Percentiles rank a stretch among this genome's conserved stretches.
Evolutionary conservation across 1,284 basidiomycete genomes (phyloP).

Genomic region (Pyrrhoderma noxium): DNA sequence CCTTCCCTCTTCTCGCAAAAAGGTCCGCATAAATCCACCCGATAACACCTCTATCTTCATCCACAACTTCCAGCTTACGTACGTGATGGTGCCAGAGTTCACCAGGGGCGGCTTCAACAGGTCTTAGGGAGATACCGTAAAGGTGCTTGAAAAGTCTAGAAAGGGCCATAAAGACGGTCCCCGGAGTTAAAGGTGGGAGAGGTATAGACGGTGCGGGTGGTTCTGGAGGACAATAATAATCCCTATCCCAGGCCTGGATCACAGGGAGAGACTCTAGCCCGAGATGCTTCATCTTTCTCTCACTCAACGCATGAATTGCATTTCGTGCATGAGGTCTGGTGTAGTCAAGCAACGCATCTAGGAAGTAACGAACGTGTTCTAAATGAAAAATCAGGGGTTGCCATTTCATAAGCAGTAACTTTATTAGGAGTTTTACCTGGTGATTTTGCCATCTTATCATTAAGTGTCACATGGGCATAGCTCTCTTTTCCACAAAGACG

Average conservation of each 20-base stretch:
- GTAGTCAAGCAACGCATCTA: slow-evolving; percentile 70
- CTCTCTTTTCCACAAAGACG: slow-evolving; percentile 74
- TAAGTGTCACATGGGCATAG: slow-evolving; percentile 77
- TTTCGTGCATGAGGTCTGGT: slow-evolving; percentile 67
- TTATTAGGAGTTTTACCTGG: slow-evolving; percentile 46
- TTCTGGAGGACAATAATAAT: slow-evolving; percentile 80
- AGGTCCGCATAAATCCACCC: slow-evolving; percentile 96
- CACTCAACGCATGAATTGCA: slow-evolving; percentile 66
- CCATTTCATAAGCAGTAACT: slow-evolving; percentile 10
- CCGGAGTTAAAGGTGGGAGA: slow-evolving; percentile 70
- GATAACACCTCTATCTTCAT: slow-evolving; percentile 78
- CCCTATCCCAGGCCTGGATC: slow-evolving; percentile 89
- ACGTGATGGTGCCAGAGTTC: slow-evolving; percentile 90
- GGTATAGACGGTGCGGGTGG: slow-evolving; percentile 62
- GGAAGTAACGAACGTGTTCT: slow-evolving; percentile 83
- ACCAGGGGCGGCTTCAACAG: slow-evolving; percentile 59
- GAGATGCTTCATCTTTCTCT: slow-evolving; percentile 68
- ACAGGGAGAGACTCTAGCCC: slow-evolving; percentile 46
- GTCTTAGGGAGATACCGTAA: slow-evolving; percentile 82
- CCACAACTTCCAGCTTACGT: slow-evolving; percentile 87
- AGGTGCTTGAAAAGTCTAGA: slow-evolving; percentile 78
- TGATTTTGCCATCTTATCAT: slow-evolving; percentile 92
- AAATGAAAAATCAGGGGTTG: slow-evolving; percentile 9
- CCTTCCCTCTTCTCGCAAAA: slow-evolving; percentile 80
- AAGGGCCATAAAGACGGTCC: slow-evolving; percentile 81